phyloP scores from a whole-genome alignment of 805 yeast species.

The Kregervanrija pseudodelftensis region DNA sequence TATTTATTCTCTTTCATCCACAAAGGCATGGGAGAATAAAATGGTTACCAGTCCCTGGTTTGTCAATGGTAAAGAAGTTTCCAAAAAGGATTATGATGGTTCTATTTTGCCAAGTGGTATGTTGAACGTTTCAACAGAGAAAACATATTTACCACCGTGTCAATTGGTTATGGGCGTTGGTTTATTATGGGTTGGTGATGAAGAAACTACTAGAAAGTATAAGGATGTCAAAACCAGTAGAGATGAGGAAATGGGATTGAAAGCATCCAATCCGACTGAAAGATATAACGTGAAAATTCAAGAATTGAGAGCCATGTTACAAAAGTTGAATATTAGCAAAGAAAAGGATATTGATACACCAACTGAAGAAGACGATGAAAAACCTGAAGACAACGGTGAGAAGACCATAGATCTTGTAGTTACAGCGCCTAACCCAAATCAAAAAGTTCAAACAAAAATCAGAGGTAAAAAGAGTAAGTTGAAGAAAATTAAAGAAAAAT shows the following conservation, averaged over 20 bases:
- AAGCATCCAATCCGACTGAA: slow-evolving; percentile 22
- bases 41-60: slow-evolving; percentile 80
- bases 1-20: slow-evolving; percentile 68
- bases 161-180: slow-evolving; percentile 89
- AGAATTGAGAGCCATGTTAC: slow-evolving; percentile 26
- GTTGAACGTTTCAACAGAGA: slow-evolving; percentile 47
- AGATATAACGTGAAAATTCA: slow-evolving; percentile 17
- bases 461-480: slow-evolving; percentile 83
- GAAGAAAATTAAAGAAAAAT: slow-evolving; percentile 76
- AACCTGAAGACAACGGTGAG: neutral
- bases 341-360: neutral
- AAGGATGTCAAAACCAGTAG: slow-evolving; percentile 19
- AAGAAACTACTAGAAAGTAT: slow-evolving; percentile 35
- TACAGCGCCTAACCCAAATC: slow-evolving; percentile 12
- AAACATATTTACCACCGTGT: slow-evolving; percentile 63
- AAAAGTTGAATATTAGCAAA: slow-evolving; percentile 16
- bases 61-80: slow-evolving; percentile 60
- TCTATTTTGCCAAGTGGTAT: slow-evolving; percentile 54
- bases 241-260: slow-evolving; percentile 25
- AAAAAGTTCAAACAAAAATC: slow-evolving; percentile 34
- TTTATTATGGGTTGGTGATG: slow-evolving; percentile 65
- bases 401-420: neutral
- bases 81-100: slow-evolving; percentile 59
- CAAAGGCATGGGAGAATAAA: slow-evolving; percentile 88
- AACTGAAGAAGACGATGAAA: slow-evolving; percentile 2